Percentiles rank a stretch among this genome's conserved stretches.
These are phyloP conservation scores for Trichosporon faecale DNA, from an alignment of 1,284 basidiomycete genomes.

Conservation along the genomic window DNA sequence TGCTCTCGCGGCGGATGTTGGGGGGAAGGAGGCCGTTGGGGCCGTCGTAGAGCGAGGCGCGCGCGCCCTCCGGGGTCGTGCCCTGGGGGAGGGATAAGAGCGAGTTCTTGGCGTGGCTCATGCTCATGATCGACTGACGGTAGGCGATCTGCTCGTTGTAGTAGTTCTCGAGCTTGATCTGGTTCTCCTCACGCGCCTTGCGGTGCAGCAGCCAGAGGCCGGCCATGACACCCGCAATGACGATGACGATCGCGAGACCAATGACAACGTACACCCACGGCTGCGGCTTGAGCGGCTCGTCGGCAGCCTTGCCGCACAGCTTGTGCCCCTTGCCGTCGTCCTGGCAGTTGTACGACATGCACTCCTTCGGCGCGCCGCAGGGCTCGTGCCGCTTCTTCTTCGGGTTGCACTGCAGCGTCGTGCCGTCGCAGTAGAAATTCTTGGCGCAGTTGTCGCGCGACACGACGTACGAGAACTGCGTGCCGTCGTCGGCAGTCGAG, in stretches of 20 bases:
- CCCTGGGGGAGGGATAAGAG: constrained; percentile 38
- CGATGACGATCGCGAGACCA: constrained; percentile 70
- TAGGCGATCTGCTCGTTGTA: constrained; percentile 67
- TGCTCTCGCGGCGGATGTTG: constrained; percentile 40
- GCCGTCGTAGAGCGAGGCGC: constrained; percentile 28
- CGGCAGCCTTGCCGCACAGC: constrained; percentile 61
- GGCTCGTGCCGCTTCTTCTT: constrained; percentile 59
- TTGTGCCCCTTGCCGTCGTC: constrained; percentile 52
- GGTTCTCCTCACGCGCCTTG: constrained; percentile 67
- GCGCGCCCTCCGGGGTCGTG: constrained; percentile 29
- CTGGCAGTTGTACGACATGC: constrained; percentile 71
- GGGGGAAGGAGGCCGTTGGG: constrained; percentile 32
- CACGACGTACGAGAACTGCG: constrained; percentile 69
- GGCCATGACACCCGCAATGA: constrained; percentile 66
- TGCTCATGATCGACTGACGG: constrained; percentile 52
- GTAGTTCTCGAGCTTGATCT: constrained; percentile 75
- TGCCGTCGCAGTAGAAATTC: constrained; percentile 71
- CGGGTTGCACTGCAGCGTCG: constrained; percentile 59
- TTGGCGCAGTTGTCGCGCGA: constrained; percentile 62
- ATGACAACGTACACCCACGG: constrained; percentile 70
- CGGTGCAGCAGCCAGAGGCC: constrained; percentile 68
- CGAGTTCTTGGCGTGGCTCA: constrained; percentile 50
- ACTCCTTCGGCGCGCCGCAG: constrained; percentile 80
- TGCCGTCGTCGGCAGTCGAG: constrained; percentile 55
- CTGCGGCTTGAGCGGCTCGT: constrained; percentile 63